Conservation (phyloP, 306 rosid species). For the Cicer chorassanicum region DNA sequence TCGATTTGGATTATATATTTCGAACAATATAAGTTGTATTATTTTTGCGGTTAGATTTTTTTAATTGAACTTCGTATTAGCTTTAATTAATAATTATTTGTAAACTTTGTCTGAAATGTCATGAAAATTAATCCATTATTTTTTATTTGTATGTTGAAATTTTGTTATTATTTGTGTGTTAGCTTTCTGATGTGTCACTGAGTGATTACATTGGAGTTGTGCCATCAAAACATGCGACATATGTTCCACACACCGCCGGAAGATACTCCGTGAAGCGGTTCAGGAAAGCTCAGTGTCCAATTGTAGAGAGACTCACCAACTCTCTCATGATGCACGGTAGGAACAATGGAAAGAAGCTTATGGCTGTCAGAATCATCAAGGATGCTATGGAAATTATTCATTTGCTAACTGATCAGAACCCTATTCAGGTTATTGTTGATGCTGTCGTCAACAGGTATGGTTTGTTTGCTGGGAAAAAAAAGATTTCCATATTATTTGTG, state of each 20-base stretch:
- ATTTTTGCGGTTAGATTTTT: too few species aligned
- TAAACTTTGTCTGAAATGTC: too few species aligned
- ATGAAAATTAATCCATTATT: too few species aligned
- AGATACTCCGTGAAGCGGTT: slow-evolving; percentile 42
- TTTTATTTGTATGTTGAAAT: too few species aligned
- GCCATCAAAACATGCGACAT: slow-evolving; percentile 61
- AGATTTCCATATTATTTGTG: neutral
- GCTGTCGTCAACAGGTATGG: slow-evolving; percentile 59
- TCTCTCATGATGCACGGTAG: slow-evolving; percentile 73
- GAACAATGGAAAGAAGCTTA: slow-evolving; percentile 41
- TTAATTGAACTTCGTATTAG: too few species aligned
- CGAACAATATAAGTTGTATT: too few species aligned
- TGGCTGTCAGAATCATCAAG: too few species aligned
- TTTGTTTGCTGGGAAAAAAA: neutral
- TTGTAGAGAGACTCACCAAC: slow-evolving; percentile 69
- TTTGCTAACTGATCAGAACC: too few species aligned
- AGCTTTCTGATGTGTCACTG: slow-evolving; percentile 59
- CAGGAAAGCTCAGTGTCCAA: slow-evolving; percentile 64
- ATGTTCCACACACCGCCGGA: slow-evolving; percentile 71
- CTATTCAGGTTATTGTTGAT: too few species aligned
- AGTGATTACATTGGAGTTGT: slow-evolving; percentile 62
- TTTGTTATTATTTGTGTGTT: neutral
- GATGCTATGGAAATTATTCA: too few species aligned
- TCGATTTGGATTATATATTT: too few species aligned
- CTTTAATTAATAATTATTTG: too few species aligned